Base-by-base conservation (phyloP, 371 early-diverging fungal genomes). In the Mucor sp. region DNA sequence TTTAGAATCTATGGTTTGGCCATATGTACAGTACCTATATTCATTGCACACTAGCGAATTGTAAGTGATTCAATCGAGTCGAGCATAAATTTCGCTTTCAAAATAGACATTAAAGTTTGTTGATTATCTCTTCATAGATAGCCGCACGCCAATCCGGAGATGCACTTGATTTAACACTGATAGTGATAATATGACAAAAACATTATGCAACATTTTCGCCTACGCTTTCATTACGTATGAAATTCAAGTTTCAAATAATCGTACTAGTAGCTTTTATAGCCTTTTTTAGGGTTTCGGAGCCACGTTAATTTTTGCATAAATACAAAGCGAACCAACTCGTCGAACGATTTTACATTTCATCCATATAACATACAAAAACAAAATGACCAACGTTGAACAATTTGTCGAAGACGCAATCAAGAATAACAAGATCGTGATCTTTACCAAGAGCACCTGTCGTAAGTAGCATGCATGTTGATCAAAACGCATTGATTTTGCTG, bases 371-470 rank as follows among this genome's bases (percentile, higher is more conserved):
- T 4, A 53, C 21, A 21, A 8, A 19, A 21, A 47, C 21, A 53
- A 65, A 53, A 70, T 70, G 70, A 41, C 65, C 43, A 33, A 30
- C 19, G 48, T 62, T 12, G 41, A 65, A 33, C 23, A 61, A 11
- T 53, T 62, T 35, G 73, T 72, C 48, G 69, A 72, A 41, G 62
- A 68, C 33, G 53, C 53, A 43, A 72, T 72, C 58, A 58, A 48
- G 21, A 69, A 68, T 27, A 72, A 72, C 63, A 62, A 55, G 39
- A 65, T 72, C 32, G 73, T 58, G 68, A 80, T 94, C 58, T 94
- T 92, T 80, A 87, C 90, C 67, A 95, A 95, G 82, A 76, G 89
- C 6, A 84, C 85, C 75, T 95, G 95, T 81, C 94, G 73, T 72
- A 59, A 65, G 69, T 72, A 41, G 17, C 41, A 41, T 53, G 27